Conservation (phyloP, 2,329 filamentous ascomycete species). For the Aspergillus awamori region DNA sequence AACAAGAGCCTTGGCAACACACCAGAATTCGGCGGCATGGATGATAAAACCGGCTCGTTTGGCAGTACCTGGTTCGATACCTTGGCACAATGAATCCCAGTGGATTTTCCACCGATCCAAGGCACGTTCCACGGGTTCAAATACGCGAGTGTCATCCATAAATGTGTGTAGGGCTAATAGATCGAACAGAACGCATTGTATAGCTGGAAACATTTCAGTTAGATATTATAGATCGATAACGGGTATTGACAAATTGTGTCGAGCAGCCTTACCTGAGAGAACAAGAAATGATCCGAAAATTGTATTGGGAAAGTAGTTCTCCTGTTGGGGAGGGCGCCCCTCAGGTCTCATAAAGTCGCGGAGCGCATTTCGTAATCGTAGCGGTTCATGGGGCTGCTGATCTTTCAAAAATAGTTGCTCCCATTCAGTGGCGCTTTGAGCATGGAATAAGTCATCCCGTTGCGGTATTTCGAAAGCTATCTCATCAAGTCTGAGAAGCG, state of each 20-base stretch:
- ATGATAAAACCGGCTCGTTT: constrained; percentile 1
- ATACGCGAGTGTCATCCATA: not conserved
- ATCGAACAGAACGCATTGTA: not conserved
- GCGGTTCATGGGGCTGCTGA: not conserved
- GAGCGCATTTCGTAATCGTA: not conserved
- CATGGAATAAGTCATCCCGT: not conserved
- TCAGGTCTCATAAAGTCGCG: not conserved
- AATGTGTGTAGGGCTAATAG: not conserved
- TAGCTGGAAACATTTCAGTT: not conserved
- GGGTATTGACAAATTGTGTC: no score
- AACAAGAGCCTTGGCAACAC: not conserved
- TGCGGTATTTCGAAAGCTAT: not conserved
- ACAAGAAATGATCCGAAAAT: not conserved
- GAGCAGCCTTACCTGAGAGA: not conserved
- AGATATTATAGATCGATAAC: no score
- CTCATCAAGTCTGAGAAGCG: not conserved
- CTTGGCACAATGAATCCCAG: not conserved
- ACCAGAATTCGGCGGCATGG: constrained; percentile 1
- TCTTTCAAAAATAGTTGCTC: not conserved
- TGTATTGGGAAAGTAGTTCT: not conserved
- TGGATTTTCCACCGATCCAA: not conserved
- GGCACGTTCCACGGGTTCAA: not conserved
- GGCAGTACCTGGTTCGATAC: not conserved
- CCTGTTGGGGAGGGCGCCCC: not conserved
- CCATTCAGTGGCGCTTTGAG: not conserved